Evolutionary conservation across 1,284 basidiomycete genomes (phyloP), one percentile per base, ranked within the genome.

Genomic region (Mycena sp.): DNA sequence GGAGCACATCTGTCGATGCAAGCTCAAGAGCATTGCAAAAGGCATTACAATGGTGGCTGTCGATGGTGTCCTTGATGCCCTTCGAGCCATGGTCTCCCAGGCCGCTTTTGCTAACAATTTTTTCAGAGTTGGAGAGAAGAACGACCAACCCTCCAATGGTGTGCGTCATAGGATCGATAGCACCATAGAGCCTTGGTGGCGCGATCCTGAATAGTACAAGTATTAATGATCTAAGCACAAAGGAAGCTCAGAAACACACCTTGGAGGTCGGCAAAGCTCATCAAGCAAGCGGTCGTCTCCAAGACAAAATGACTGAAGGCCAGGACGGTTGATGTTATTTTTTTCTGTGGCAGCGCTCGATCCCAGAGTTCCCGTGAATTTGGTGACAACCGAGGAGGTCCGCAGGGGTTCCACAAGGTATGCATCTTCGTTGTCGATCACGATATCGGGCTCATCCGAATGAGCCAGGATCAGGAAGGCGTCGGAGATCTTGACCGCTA

Each of bases 371-470:
- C 46, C 56, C 1, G 56, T 58, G 16, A 41, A 58, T 21, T 58
- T 58, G 4, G 35, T 28, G 14, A 58, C 56, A 3, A 58, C 56
- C 7, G 56, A 58, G 6, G 56, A 32, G 16, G 35, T 40, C 10
- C 56, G 45, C 6, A 58, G 28, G 1, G 56, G 56, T 16, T 58
- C 56, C 4, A 58, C 29, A 29, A 58, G 56, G 21, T 58, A 58
- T 4, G 56, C 23, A 14, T 49, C 46, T 4, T 11, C 25, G 3
- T 17, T n/a, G 3, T 23, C 21, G 6, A 19, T 10, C 11, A 4
- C 30, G 26, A 3, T n/a, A 17, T 21, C 32, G n/a, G 2, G 2
- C 5, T 23, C 10, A 10, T 23, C 10, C n/a, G 6, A 2, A 4
- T 19, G 6, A 14, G 23, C 45, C 6, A 49, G n/a, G 12, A 58